Conservation (phyloP, 73 alveolate genomes). For the Paramecium pentaurelia region DNA sequence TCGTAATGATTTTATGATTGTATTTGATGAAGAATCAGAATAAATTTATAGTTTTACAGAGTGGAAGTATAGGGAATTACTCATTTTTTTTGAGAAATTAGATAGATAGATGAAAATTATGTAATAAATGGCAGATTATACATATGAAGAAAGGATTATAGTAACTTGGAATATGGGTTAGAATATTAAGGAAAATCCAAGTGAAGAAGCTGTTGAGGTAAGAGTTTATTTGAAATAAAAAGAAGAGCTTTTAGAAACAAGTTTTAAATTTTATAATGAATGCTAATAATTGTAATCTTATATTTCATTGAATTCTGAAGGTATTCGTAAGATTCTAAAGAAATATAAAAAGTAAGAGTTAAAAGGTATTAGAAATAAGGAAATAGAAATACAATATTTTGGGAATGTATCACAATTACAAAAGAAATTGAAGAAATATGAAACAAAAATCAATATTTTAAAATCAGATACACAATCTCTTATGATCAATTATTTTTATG, state of each 20-base stretch:
- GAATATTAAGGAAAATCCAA: neutral
- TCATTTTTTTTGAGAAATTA: neutral
- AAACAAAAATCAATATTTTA: neutral
- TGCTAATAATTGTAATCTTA: neutral
- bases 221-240: neutral
- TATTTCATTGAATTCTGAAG: neutral
- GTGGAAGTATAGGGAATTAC: neutral
- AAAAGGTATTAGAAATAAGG: neutral
- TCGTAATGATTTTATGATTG: neutral
- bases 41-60: neutral
- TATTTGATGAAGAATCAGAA: neutral
- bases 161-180: constrained; percentile 34
- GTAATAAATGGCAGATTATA: neutral
- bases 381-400: neutral
- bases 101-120: neutral
- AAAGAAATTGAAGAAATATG: neutral
- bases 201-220: neutral
- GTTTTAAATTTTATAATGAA: neutral
- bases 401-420: neutral
- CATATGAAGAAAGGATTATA: neutral
- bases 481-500: neutral
- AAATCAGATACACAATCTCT: constrained; percentile 14
- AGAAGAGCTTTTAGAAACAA: constrained; percentile 16
- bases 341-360: constrained; percentile 30
- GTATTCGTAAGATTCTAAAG: constrained; percentile 18